Percentiles rank a stretch among this genome's conserved stretches.
These are phyloP conservation scores for Neckera pumila DNA, from an alignment of 225 moss, liverwort and hornwort genomes.

Conservation along the genomic window DNA sequence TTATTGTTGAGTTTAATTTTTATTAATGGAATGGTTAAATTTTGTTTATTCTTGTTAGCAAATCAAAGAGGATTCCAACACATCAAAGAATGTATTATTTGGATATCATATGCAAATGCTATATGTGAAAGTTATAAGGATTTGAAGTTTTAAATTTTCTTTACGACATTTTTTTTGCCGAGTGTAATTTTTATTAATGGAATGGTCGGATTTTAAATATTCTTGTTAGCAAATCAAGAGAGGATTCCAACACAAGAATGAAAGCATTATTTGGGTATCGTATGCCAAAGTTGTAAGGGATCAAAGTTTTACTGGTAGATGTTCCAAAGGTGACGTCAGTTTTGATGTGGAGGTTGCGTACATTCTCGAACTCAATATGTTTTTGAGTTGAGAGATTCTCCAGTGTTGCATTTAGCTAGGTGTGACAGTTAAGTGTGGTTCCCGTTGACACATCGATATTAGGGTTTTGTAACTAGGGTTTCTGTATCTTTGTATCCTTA, in stretches of 20 bases:
- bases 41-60: background rate
- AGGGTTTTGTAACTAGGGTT: background rate
- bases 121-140: background rate
- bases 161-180: background rate
- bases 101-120: too few relatives aligned
- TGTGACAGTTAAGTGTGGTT: background rate
- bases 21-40: too few relatives aligned
- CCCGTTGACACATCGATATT: background rate
- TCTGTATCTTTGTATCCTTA: background rate
- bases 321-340: background rate
- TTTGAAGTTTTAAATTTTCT: background rate
- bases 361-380: background rate
- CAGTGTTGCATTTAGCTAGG: background rate
- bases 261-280: background rate
- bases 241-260: background rate
- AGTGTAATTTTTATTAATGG: background rate
- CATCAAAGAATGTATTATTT: too few relatives aligned
- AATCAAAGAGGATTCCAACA: background rate
- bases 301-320: background rate
- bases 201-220: too few relatives aligned
- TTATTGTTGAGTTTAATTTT: background rate
- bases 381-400: background rate
- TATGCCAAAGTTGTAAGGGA: background rate
- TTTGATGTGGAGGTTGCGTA: background rate
- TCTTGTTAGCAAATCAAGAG: background rate